phyloP scores from a whole-genome alignment of 352 stramenopile genomes.

The Peronospora destructor region DNA sequence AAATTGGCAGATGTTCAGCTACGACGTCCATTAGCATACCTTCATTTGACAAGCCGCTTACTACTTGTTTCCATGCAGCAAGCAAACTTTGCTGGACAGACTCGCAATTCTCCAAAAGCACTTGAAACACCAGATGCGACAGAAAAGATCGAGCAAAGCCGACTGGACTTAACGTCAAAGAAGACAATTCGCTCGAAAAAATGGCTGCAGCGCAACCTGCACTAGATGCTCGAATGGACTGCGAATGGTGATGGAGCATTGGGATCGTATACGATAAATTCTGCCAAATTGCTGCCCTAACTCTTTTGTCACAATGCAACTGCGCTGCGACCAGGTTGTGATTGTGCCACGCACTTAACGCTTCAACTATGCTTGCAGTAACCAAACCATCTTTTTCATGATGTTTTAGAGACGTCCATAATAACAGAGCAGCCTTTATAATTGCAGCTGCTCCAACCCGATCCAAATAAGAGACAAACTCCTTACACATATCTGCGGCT shows the following conservation, averaged over 20 bases:
- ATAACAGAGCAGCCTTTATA: conserved; percentile 19
- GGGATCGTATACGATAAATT: conserved; percentile 36
- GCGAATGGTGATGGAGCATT: conserved; percentile 54
- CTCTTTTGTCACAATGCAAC: conserved; percentile 22
- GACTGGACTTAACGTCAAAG: conserved; percentile 4
- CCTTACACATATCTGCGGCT: conserved; percentile 45
- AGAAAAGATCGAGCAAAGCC: conserved; percentile 32
- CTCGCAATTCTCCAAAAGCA: conserved; percentile 43
- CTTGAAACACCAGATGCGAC: conserved; percentile 55
- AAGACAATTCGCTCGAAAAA: conserved; percentile 21
- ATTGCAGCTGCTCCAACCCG: conserved; percentile 18
- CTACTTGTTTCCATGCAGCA: conserved; percentile 35
- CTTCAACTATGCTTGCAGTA: conserved; percentile 24
- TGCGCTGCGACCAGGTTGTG: conserved; percentile 13
- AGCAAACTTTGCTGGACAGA: conserved; percentile 26
- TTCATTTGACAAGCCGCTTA: conserved; percentile 22
- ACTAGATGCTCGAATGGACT: conserved; percentile 36
- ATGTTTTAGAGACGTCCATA: conserved; percentile 38
- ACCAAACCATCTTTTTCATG: conserved; percentile 28
- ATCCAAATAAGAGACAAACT: conserved; percentile 33
- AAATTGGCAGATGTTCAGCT: conserved; percentile 19
- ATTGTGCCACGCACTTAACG: conserved; percentile 43
- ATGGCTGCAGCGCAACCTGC: conserved; percentile 43
- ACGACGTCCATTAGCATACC: conserved; percentile 22
- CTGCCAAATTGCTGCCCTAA: conserved; percentile 22